Base-by-base conservation (phyloP, 163 green algal species). In the Scenedesmus sp. region DNA sequence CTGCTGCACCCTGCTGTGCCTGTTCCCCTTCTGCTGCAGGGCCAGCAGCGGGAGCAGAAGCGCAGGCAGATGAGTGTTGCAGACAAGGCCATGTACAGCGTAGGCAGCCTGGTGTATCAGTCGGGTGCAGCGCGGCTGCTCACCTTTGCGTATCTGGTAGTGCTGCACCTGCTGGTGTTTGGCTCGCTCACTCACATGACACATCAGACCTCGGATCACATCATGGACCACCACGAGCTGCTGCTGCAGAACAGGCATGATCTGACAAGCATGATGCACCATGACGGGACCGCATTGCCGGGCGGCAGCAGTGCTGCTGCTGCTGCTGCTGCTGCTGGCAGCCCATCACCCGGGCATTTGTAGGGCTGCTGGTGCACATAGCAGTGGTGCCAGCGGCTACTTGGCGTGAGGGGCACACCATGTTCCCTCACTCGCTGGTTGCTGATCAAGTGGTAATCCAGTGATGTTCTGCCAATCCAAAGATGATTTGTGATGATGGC, bases 151-250 rank as follows among this genome's bases (percentile, higher is more conserved):
- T 99, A 99, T 92, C 93, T 97, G 7, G 88, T 98, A 13, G 23
- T 96, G 3, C 94, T 99, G 90, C 97, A 99, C 92, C 59, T 96
- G 54, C 94, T 99, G 67, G 95, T 97, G 81, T 97, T 98, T 89
- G 90, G 64, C 23, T 93, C 77, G 57, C 92, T 96, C 6, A 84
- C 92, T 82, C 93, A 94, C 62, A 95, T 95, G 92, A 96, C 94
- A 23, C 95, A 96, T 88, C 88, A 92, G 26, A 94, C 90, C 0
- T 90, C 83, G 2, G 7, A 10, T 2, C 90, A 92, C 57, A 52
- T 92, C 4, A 92, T 92, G 83, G 83, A 90, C 16, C 90, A 92
- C 34, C 82, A 90, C 3, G 82, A 92, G 66, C 16, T 86, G 90
- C 12, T 89, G 83, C 73, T 92, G 57, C 34, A 67, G 10, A 54